Conservation (phyloP, 352 stramenopile species). For the Pythium guiyangense region DNA sequence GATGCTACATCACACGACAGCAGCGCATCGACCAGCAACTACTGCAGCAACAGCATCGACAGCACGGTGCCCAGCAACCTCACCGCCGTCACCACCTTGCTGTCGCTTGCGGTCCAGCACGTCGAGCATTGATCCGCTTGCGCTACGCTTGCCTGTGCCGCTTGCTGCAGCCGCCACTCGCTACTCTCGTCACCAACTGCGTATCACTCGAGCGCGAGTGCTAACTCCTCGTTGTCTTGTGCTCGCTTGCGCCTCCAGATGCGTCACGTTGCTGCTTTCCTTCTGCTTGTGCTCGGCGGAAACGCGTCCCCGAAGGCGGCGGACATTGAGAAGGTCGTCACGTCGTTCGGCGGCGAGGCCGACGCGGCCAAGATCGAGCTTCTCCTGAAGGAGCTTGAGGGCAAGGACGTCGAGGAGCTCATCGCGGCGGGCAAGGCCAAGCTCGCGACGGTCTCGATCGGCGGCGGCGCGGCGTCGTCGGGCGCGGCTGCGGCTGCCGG, state of each 20-base stretch:
- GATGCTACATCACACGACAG: not conserved
- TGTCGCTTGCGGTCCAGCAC: no score
- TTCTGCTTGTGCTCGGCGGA: conserved; percentile 84
- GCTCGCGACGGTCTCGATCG: conserved; percentile 76
- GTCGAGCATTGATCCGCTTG: not conserved
- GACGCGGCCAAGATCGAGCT: conserved; percentile 75
- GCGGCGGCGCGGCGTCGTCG: conserved; percentile 36
- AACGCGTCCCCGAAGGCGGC: conserved; percentile 70
- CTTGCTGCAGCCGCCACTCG: not conserved
- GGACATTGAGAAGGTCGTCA: conserved; percentile 84
- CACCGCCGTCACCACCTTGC: not conserved
- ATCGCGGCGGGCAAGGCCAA: conserved; percentile 82
- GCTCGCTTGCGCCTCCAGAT: conserved; percentile 37
- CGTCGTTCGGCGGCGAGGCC: conserved; percentile 76
- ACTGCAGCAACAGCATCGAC: not conserved
- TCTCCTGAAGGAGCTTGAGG: conserved; percentile 85
- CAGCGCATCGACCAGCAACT: not conserved
- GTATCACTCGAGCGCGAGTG: not conserved
- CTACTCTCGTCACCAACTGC: no score
- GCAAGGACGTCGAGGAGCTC: conserved; percentile 87
- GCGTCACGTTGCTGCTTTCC: conserved; percentile 91
- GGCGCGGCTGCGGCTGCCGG: conserved; percentile 29
- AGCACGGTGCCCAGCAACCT: not conserved
- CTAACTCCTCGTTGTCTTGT: conserved; percentile 7
- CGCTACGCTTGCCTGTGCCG: not conserved